A percentile compares a stretch with the other conserved stretches of the same genome.
These are phyloP conservation scores for Ascochyta pisi DNA, from an alignment of 2,329 filamentous ascomycete genomes.

Conservation along the genomic window DNA sequence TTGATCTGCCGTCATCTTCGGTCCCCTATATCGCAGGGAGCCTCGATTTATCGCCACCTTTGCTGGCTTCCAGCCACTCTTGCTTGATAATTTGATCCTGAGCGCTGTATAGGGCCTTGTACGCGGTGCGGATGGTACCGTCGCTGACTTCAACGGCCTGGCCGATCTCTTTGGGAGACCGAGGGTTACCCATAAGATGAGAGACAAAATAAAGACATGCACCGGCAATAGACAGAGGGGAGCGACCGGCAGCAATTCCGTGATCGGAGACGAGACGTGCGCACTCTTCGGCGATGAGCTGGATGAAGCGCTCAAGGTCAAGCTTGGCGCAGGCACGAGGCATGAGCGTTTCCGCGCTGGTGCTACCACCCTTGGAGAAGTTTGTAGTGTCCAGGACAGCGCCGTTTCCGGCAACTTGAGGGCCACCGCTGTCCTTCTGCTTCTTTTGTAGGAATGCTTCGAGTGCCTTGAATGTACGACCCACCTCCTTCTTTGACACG, in stretches of 20 bases:
- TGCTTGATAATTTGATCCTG: conserved; percentile 76
- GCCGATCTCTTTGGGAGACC: conserved; percentile 86
- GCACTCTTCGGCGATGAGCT: conserved; percentile 79
- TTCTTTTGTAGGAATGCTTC: conserved; percentile 85
- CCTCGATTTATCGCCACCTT: conserved; percentile 72
- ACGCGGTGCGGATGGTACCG: conserved; percentile 94
- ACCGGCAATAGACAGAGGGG: conserved; percentile 90
- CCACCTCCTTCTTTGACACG: conserved; percentile 97
- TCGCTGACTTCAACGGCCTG: conserved; percentile 88
- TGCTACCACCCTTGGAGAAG: conserved; percentile 69
- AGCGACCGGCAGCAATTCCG: conserved; percentile 86
- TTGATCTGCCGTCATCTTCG: no score
- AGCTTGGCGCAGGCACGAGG: conserved; percentile 89
- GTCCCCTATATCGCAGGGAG: conserved; percentile 9
- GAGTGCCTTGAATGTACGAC: conserved; percentile 89
- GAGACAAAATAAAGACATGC: conserved; percentile 97
- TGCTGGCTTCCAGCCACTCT: conserved; percentile 69
- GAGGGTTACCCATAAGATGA: conserved; percentile 79
- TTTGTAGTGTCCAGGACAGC: conserved; percentile 59
- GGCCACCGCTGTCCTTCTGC: conserved; percentile 30
- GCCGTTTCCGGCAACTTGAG: conserved; percentile 44
- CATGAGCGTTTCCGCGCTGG: conserved; percentile 83
- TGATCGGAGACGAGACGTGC: conserved; percentile 79
- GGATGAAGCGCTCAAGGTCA: conserved; percentile 74
- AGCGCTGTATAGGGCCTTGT: conserved; percentile 82